These are phyloP conservation scores for Pseudogymnoascus destructans DNA, from an alignment of 2,329 filamentous ascomycete species.

Conservation along the genomic window DNA sequence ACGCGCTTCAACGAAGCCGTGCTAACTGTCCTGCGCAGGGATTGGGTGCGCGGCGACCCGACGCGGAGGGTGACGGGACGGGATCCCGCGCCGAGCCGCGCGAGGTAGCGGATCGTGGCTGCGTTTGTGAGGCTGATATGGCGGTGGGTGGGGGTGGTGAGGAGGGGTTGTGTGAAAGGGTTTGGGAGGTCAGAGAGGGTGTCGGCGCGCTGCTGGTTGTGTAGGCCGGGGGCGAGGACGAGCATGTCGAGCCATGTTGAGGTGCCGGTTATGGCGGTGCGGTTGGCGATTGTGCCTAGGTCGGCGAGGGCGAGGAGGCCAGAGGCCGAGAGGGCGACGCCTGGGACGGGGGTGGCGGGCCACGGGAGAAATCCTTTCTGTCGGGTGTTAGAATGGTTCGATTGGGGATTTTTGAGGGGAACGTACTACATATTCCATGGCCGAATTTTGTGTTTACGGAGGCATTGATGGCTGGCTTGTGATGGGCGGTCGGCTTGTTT, in stretches of 20 bases:
- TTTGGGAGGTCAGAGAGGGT: constrained; percentile 32
- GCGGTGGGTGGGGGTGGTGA: background rate
- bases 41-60: constrained; percentile 25
- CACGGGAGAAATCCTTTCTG: constrained; percentile 22
- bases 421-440: background rate
- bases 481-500: background rate
- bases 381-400: background rate
- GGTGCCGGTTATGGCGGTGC: constrained; percentile 43
- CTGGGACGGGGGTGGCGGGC: constrained; percentile 34
- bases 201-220: constrained; percentile 45
- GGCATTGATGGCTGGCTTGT: background rate
- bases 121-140: constrained; percentile 32
- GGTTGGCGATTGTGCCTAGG: constrained; percentile 40
- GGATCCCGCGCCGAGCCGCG: constrained; percentile 43
- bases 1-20: background rate
- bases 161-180: constrained; percentile 22
- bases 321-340: constrained; percentile 35
- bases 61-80: constrained; percentile 39
- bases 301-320: constrained; percentile 48
- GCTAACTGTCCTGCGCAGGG: background rate
- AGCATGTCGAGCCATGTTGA: constrained; percentile 43
- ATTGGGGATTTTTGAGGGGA: background rate
- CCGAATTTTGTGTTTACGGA: background rate
- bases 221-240: constrained; percentile 45
- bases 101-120: constrained; percentile 40